These are phyloP conservation scores for Mollisiaceae sp. DNA, from an alignment of 2,329 filamentous ascomycete genomes.

Conservation along the genomic window DNA sequence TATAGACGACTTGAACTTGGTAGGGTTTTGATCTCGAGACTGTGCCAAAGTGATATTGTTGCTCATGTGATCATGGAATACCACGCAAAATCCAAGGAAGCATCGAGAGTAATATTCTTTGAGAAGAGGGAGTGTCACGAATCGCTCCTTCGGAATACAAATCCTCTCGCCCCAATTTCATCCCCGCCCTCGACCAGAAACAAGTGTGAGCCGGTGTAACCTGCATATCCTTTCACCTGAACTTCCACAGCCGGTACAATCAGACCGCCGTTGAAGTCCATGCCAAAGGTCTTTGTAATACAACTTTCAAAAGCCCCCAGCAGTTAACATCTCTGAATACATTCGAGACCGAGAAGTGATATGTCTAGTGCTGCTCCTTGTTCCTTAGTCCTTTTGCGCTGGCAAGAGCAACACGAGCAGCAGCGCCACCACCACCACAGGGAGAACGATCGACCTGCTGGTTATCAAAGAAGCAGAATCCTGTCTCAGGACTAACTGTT, in stretches of 20 bases:
- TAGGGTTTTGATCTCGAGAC: no score
- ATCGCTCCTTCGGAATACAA: no score
- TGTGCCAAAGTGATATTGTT: no score
- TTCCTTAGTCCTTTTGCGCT: background rate
- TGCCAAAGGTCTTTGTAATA: background rate
- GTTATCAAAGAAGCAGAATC: constrained; percentile 15
- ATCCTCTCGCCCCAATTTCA: no score
- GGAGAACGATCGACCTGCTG: constrained; percentile 11
- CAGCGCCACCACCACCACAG: constrained; percentile 10
- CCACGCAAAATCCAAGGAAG: no score
- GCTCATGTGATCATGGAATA: no score
- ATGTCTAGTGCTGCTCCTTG: constrained; percentile 5
- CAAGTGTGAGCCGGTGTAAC: no score
- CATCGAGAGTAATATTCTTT: no score
- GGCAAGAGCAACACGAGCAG: constrained; percentile 12
- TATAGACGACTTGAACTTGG: no score
- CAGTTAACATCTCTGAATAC: background rate
- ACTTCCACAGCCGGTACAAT: background rate
- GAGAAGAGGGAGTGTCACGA: no score
- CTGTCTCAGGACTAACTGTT: constrained; percentile 11
- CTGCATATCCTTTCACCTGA: no score
- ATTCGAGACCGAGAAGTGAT: constrained; percentile 17
- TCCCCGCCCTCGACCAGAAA: no score
- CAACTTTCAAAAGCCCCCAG: constrained; percentile 5
- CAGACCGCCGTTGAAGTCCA: background rate